Conservation (phyloP, 1,284 basidiomycete genomes). For the Leucoagaricus sp. region DNA sequence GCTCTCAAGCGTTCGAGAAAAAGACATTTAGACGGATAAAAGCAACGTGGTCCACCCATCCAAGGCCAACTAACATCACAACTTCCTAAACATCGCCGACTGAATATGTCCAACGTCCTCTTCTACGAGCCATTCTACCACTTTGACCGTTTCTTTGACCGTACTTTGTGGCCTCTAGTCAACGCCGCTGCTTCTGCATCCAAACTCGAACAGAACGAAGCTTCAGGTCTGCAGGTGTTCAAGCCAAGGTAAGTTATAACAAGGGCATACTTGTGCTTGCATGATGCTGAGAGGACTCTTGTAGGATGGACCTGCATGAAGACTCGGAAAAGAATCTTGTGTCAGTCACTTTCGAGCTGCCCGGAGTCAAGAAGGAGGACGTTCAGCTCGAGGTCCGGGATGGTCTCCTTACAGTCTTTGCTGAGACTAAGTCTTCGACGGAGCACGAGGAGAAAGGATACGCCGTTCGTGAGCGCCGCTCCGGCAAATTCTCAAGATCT, state of each 20-base stretch:
- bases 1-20: too few species aligned
- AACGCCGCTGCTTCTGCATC: neutral
- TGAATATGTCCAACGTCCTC: slow-evolving; percentile 14
- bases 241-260: slow-evolving; percentile 11
- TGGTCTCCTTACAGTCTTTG: slow-evolving; percentile 11
- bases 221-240: neutral
- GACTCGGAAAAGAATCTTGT: slow-evolving; percentile 13
- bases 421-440: slow-evolving; percentile 9
- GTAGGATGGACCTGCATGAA: slow-evolving; percentile 15
- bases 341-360: too few species aligned
- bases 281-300: neutral
- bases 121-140: slow-evolving; percentile 18
- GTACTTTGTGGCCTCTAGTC: neutral
- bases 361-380: slow-evolving; percentile 15
- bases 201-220: neutral
- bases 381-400: slow-evolving; percentile 10
- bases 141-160: slow-evolving; percentile 8
- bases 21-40: too few species aligned
- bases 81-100: too few species aligned
- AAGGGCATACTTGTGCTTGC: neutral
- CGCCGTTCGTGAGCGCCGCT: slow-evolving; percentile 13
- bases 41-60: too few species aligned
- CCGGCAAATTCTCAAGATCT: slow-evolving; percentile 15
- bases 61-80: too few species aligned
- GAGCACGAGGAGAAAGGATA: slow-evolving; percentile 16